These are phyloP conservation scores for Voacanga thouarsii DNA, from an alignment of 257 asterid species.

Conservation along the genomic window DNA sequence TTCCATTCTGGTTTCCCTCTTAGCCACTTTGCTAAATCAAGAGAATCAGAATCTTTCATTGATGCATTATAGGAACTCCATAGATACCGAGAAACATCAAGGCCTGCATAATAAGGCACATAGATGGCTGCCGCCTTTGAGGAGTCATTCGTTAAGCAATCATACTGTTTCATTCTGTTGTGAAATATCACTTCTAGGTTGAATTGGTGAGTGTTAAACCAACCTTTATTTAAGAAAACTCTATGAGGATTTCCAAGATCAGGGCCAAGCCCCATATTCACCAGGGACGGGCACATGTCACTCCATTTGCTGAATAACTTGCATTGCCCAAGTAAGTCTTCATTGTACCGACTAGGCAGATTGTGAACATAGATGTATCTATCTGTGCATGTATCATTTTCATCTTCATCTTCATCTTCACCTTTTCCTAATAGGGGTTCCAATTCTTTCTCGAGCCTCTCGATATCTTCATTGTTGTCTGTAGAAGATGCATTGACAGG, in stretches of 20 bases:
- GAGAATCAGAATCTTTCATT: conserved; percentile 41
- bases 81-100: conserved; percentile 56
- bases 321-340: conserved; percentile 53
- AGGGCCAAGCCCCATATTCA: conserved; percentile 64
- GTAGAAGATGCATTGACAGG: neutral
- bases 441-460: conserved; percentile 35
- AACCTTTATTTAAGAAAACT: conserved; percentile 46
- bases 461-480: conserved; percentile 25
- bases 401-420: conserved; percentile 1
- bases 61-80: conserved; percentile 38
- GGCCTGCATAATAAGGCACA: conserved; percentile 76
- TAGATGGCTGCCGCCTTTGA: conserved; percentile 56
- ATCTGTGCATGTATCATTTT: conserved; percentile 31
- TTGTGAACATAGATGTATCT: conserved; percentile 60
- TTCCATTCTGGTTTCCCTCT: conserved; percentile 55
- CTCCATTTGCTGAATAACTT: conserved; percentile 54
- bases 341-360: conserved; percentile 54
- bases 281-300: conserved; percentile 63
- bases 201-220: conserved; percentile 76
- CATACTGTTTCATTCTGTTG: conserved; percentile 66
- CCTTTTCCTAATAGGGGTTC: conserved; percentile 26
- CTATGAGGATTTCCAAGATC: conserved; percentile 53
- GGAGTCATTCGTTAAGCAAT: conserved; percentile 65
- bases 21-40: conserved; percentile 36
- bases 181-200: conserved; percentile 70